phyloP scores from a whole-genome alignment of 441 rosid species.

The Erodium texanum region DNA sequence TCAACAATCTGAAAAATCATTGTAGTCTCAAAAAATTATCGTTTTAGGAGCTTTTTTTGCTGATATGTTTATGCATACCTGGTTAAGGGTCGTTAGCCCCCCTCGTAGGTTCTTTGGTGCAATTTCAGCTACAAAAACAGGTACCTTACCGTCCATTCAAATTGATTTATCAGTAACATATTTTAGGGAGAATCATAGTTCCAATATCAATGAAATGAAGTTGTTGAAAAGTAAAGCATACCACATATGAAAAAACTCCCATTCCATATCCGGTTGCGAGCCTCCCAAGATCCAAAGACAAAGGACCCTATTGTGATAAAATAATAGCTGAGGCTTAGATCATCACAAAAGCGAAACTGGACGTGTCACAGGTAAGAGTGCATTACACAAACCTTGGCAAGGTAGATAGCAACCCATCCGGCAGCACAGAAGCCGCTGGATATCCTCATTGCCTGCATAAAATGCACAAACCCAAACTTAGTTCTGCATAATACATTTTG shows the following conservation, averaged over 20 bases:
- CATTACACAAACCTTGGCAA: constrained; percentile 52
- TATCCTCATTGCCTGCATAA: constrained; percentile 77
- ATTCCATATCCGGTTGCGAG: constrained; percentile 87
- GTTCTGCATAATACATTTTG: background rate
- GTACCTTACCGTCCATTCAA: constrained; percentile 40
- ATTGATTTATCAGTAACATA: constrained; percentile 10
- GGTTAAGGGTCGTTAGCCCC: constrained; percentile 69
- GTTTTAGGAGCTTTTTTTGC: background rate
- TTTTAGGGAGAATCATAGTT: background rate
- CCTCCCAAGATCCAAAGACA: constrained; percentile 64
- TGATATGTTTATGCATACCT: constrained; percentile 32
- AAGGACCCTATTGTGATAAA: constrained; percentile 44
- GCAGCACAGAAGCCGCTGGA: constrained; percentile 49
- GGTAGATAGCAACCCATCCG: constrained; percentile 88
- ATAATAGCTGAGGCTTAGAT: constrained; percentile 12
- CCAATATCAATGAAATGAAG: background rate
- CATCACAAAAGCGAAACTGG: constrained; percentile 1
- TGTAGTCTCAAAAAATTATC: background rate
- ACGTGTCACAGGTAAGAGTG: background rate
- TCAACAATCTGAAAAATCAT: background rate
- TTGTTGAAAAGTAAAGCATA: constrained; percentile 15
- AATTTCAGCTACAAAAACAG: constrained; percentile 82
- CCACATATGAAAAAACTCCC: constrained; percentile 92
- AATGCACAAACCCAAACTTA: constrained; percentile 1
- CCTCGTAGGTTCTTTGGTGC: constrained; percentile 85